Conservation (phyloP, 768 basidiomycete species). For the Mycena rosella region DNA sequence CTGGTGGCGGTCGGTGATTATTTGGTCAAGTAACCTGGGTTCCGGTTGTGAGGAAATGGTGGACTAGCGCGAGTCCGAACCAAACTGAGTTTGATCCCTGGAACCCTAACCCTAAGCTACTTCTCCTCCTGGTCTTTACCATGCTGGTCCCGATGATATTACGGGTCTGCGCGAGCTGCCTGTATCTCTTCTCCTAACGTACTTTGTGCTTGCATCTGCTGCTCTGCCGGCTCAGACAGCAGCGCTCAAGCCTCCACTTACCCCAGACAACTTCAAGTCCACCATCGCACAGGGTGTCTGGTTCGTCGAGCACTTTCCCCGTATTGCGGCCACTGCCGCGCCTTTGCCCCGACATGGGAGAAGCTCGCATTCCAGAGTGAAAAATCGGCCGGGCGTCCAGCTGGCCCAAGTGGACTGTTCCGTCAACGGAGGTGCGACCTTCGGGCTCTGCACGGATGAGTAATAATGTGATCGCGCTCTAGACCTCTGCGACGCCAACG, state of each 20-base stretch:
- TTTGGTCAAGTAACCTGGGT: too few relatives aligned
- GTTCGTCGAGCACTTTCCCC: slow-evolving; percentile 94
- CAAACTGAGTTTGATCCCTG: too few relatives aligned
- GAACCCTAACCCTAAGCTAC: background rate
- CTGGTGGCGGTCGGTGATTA: too few relatives aligned
- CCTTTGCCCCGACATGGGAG: slow-evolving; percentile 88
- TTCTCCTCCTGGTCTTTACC: background rate
- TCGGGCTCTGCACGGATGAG: slow-evolving; percentile 1
- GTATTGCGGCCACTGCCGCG: slow-evolving; percentile 82
- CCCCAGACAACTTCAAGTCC: slow-evolving; percentile 69
- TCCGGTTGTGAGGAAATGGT: too few relatives aligned
- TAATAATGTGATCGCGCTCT: background rate
- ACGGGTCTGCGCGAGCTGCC: slow-evolving; percentile 33
- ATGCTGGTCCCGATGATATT: slow-evolving; percentile 23
- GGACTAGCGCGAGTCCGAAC: too few relatives aligned
- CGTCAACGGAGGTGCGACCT: slow-evolving; percentile 75
- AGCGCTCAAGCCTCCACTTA: slow-evolving; percentile 52
- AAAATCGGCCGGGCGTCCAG: slow-evolving; percentile 60
- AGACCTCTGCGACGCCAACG: slow-evolving; percentile 87
- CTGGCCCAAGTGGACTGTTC: slow-evolving; percentile 89
- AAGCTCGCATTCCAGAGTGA: slow-evolving; percentile 68
- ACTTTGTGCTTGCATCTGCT: slow-evolving; percentile 32
- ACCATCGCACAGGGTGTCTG: slow-evolving; percentile 71
- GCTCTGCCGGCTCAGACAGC: slow-evolving; percentile 38
- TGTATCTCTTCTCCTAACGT: slow-evolving; percentile 32